Evolutionary conservation across 805 yeast genomes (phyloP), one percentile per base, ranked within the genome.

Genomic region (Yarrowia bubula): DNA sequence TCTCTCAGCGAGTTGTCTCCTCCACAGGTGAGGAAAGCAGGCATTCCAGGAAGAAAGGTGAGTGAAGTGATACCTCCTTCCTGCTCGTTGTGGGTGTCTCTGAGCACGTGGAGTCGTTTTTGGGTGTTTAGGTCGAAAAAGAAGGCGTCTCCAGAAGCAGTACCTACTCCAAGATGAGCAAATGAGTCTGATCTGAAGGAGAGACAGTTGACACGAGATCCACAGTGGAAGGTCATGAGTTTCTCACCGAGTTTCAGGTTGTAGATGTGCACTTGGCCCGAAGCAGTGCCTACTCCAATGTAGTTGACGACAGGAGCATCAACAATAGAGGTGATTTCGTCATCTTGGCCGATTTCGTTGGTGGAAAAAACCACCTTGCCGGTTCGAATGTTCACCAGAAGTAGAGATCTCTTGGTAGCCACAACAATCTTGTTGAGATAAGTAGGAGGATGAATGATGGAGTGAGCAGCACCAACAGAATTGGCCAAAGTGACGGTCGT

Each of bases 141-240:
- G 70, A 85, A 85, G 55, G 95, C 75, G 73, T 91, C 97, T 65
- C 99, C 99, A 58, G 83, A 83, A 22, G 83, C 81, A 55, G 90
- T 82, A 11, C 93, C 95, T 15, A 89, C 86, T 13, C 90, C 96
- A 57, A 92, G 70, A 75, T 92, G 96, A 4, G 96, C 81, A 1
- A 87, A 81, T 0, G 96, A 96, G 74, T 95, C 99, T 2, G 97
- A 90, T 76, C 98, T 72, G 78, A 96, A 93, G 1, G 97, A 88
- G 18, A 93, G 70, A 0, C 96, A 80, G 0, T 81, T 74, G 14
- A 83, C 74, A 14, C 81, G 73, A 63, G 78, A 77, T 9, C 74
- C 74, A 10, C 76, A 72, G n/a, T 73, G 69, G 22, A 81, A 74
- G 3, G 79, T 74, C 84, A 84, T 38, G 47, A 89, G 71, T 3